Percentiles rank a stretch among this genome's conserved stretches.
Evolutionary conservation across 129 eudicot species (phyloP).

Genomic region (Artemisia argyi): DNA sequence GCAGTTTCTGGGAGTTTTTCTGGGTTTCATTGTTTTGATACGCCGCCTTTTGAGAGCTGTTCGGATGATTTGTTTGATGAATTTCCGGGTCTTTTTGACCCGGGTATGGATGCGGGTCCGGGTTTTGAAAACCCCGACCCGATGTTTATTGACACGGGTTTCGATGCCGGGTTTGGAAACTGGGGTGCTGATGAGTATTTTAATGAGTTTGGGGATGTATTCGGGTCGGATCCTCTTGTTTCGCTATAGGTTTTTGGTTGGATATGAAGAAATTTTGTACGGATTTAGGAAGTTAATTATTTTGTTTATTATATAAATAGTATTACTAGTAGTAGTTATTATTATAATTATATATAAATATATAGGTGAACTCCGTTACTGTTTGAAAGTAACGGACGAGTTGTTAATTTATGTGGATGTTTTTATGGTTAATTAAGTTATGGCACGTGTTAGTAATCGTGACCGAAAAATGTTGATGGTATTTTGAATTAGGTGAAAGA

Average conservation of each 20-base stretch:
- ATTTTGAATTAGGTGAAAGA: slow-evolving; percentile 49
- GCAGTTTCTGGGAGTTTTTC: slow-evolving; percentile 34
- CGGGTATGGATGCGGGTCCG: slow-evolving; percentile 23
- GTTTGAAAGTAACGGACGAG: slow-evolving; percentile 45
- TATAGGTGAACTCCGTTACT: slow-evolving; percentile 45
- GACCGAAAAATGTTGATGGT: slow-evolving; percentile 36
- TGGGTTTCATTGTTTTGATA: slow-evolving; percentile 38
- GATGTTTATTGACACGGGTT: slow-evolving; percentile 32
- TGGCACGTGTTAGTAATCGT: slow-evolving; percentile 35
- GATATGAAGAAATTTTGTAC: slow-evolving; percentile 23
- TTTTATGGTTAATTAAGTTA: slow-evolving; percentile 11
- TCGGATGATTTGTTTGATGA: slow-evolving; percentile 52
- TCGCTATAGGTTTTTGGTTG: slow-evolving; percentile 32
- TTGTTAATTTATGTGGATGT: slow-evolving; percentile 22
- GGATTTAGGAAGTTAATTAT: slow-evolving; percentile 20
- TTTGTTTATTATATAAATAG: slow-evolving; percentile 16
- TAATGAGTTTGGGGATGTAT: slow-evolving; percentile 72
- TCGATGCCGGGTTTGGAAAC: slow-evolving; percentile 35
- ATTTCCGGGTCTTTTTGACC: slow-evolving; percentile 58
- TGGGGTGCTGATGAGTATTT: slow-evolving; percentile 56
- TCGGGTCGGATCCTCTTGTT: slow-evolving; percentile 90
- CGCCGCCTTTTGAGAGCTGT: slow-evolving; percentile 10
- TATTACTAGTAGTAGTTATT: neutral
- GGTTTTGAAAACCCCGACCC: slow-evolving; percentile 33
- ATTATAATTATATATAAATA: slow-evolving; percentile 27